Evolutionary conservation across 768 basidiomycete genomes (phyloP).

Genomic region (Sutorius australiensis): DNA sequence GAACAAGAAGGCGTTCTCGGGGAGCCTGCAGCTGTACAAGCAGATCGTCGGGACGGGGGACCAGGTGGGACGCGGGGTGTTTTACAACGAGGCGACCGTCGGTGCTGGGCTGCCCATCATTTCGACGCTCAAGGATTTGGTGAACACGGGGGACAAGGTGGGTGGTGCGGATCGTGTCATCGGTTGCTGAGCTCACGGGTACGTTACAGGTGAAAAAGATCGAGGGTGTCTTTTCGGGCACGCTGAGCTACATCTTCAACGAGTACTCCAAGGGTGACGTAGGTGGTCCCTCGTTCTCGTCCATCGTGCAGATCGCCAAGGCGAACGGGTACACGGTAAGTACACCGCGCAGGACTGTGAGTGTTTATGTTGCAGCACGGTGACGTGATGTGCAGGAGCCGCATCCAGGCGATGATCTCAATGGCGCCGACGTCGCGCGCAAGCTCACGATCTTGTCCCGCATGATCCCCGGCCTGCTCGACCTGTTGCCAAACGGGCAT

Average conservation of each 20-base stretch:
- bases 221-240: slow-evolving; percentile 97
- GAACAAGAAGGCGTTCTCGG: slow-evolving; percentile 96
- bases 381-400: slow-evolving; percentile 69
- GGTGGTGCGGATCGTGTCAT: slow-evolving; percentile 5
- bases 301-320: slow-evolving; percentile 82
- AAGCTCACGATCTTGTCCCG: slow-evolving; percentile 96
- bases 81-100: slow-evolving; percentile 87
- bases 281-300: slow-evolving; percentile 76
- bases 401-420: slow-evolving; percentile 94
- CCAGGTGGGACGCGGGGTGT: slow-evolving; percentile 44
- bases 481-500: slow-evolving; percentile 71
- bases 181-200: not conserved
- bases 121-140: slow-evolving; percentile 85
- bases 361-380: not conserved
- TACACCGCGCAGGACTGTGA: not conserved
- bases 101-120: slow-evolving; percentile 95
- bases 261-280: slow-evolving; percentile 75
- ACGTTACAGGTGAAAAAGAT: slow-evolving; percentile 69
- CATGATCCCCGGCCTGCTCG: slow-evolving; percentile 50
- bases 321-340: slow-evolving; percentile 92
- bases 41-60: slow-evolving; percentile 50
- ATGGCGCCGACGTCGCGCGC: slow-evolving; percentile 94
- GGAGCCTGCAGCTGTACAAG: slow-evolving; percentile 61
- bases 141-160: slow-evolving; percentile 90
- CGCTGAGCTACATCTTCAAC: slow-evolving; percentile 99